Evolutionary conservation across 345 rosid genomes (phyloP), one percentile per base, ranked within the genome.

Genomic region (Pseudoturritis turrita): DNA sequence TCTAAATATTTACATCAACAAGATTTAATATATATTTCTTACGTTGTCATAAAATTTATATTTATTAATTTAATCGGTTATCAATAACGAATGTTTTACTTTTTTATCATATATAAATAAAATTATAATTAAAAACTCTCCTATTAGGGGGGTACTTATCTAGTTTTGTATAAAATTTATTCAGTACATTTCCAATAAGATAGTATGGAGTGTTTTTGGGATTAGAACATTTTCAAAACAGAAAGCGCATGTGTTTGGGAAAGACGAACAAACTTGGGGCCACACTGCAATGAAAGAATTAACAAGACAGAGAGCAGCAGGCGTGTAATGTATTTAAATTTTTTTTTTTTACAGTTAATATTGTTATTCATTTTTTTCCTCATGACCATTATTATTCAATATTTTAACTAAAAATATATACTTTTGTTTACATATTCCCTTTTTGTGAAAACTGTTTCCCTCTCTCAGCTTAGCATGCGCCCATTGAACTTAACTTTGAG

Each of bases 231-330:
- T 43, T 52, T 26, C 28, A 72, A 43, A 61, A 44, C 71, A 64
- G 40, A 64, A 19, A 63, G 14, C 31, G 65, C 77, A 73, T 73
- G 65, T 73, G 77, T 73, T 55, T 56, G 65, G 59, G 65, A 65
- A 73, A 73, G 71, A 47, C 22, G 71, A 65, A 51, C 59, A 45
- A 55, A 15, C 25, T 6, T 6, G 65, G 77, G 77, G 57, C 77
- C 77, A 56, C 77, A 53, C 39, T 35, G 44, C 70, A 21, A 31
- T 56, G 71, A 73, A 40, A 44, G 33, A 65, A 73, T 46, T 35
- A 73, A 73, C 77, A 73, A 35, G 71, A 56, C 77, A 73, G 51
- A 73, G 50, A 44, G 58, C 12, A 64, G 51, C 71, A 73, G 77
- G 77, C 77, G 65, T 73, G 71, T 55, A 64, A 55, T 65, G 59